These are phyloP conservation scores for Lachnum nothofagi DNA, from an alignment of 2,329 filamentous ascomycete genomes.

Conservation along the genomic window DNA sequence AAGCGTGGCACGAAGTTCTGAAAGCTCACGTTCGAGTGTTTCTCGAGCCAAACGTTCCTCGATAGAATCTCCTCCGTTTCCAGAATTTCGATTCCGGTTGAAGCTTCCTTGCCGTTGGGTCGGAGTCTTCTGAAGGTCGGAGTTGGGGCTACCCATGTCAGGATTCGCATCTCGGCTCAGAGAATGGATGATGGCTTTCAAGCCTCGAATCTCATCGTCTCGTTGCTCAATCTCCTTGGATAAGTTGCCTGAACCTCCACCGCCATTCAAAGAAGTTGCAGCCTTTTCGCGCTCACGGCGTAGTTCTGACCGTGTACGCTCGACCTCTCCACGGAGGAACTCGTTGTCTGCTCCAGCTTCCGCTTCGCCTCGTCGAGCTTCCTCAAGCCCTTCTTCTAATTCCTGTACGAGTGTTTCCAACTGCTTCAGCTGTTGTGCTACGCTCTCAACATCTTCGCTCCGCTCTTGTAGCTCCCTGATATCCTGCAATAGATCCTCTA, in stretches of 20 bases:
- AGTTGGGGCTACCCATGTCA: slow-evolving; percentile 19
- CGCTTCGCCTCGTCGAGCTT: slow-evolving; percentile 87
- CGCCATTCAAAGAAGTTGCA: slow-evolving; percentile 53
- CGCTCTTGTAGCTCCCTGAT: slow-evolving; percentile 76
- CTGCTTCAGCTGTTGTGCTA: slow-evolving; percentile 87
- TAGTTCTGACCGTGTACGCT: slow-evolving; percentile 81
- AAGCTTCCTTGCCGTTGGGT: slow-evolving; percentile 25
- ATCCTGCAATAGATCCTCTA: slow-evolving; percentile 79
- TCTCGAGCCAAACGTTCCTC: slow-evolving; percentile 58
- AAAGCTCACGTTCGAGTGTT: slow-evolving; percentile 73
- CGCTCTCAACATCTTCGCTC: slow-evolving; percentile 83
- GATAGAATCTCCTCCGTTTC: slow-evolving; percentile 46
- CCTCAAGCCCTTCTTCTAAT: slow-evolving; percentile 91
- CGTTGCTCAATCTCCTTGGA: slow-evolving; percentile 84
- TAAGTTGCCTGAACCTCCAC: slow-evolving; percentile 43
- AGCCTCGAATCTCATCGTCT: slow-evolving; percentile 91
- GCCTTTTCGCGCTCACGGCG: slow-evolving; percentile 83
- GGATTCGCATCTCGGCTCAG: slow-evolving; percentile 68
- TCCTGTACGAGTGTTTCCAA: slow-evolving; percentile 95
- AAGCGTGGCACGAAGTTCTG: slow-evolving; percentile 67
- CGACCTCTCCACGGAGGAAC: slow-evolving; percentile 89
- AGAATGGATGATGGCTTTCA: slow-evolving; percentile 97
- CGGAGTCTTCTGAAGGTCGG: slow-evolving; percentile 30
- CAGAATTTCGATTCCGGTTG: slow-evolving; percentile 25
- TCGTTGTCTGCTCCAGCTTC: slow-evolving; percentile 95